These are phyloP conservation scores for Vigna nakashimae DNA, from an alignment of 306 rosid species.

Conservation along the genomic window DNA sequence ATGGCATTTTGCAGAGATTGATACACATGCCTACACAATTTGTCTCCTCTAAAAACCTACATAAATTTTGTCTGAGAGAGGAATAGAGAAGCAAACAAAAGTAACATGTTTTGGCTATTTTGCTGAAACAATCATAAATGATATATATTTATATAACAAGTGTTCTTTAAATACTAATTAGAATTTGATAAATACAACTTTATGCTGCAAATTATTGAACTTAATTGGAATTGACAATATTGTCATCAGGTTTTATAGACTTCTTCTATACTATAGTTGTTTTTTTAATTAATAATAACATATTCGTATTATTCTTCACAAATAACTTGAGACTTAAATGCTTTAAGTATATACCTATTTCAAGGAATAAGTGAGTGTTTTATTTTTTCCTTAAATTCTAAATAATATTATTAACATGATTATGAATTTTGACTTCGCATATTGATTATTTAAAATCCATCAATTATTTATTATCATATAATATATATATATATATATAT, in stretches of 20 bases:
- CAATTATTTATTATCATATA: no score
- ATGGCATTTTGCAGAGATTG: slow-evolving; percentile 88
- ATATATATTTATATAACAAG: background rate
- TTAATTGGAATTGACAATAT: background rate
- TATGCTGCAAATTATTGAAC: background rate
- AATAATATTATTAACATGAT: no score
- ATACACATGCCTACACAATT: slow-evolving; percentile 90
- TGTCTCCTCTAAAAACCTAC: slow-evolving; percentile 85
- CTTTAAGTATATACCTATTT: no score
- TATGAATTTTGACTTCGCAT: no score
- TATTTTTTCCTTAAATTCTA: no score
- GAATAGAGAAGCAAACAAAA: background rate
- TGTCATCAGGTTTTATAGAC: background rate
- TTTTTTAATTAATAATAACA: no score
- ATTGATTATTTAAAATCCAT: no score
- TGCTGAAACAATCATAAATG: slow-evolving; percentile 15
- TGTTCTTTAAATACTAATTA: background rate
- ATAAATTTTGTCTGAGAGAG: slow-evolving; percentile 12
- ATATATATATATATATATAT: no score
- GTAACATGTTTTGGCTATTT: background rate
- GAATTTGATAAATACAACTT: background rate
- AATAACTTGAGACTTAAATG: no score
- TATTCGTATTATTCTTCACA: no score
- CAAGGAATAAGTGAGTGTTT: no score
- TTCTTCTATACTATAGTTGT: no score